Conservation (phyloP, 225 moss, liverwort and hornwort species). For the Physcomitrium patens region DNA sequence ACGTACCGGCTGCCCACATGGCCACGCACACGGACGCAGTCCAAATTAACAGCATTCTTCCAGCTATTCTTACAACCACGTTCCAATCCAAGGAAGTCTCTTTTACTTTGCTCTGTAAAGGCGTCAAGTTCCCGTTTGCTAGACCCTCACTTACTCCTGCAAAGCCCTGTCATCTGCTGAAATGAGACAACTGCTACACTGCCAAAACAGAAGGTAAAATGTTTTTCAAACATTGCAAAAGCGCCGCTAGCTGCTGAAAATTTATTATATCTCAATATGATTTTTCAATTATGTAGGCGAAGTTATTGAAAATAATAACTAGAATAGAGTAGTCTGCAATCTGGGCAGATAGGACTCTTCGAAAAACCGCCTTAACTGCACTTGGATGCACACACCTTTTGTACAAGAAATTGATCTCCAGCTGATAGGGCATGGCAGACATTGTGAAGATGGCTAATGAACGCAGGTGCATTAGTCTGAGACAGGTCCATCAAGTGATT, state of each 20-base stretch:
- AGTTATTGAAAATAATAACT: background rate
- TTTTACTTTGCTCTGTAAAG: conserved; percentile 29
- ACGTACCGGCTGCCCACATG: conserved; percentile 45
- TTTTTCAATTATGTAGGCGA: background rate
- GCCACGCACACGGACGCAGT: conserved; percentile 41
- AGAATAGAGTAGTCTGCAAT: background rate
- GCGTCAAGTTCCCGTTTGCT: conserved; percentile 27
- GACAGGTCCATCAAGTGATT: conserved; percentile 65
- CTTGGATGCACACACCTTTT: conserved; percentile 39
- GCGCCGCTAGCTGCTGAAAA: conserved; percentile 7
- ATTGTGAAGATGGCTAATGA: conserved; percentile 63
- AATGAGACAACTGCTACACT: conserved; percentile 36
- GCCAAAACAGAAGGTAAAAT: conserved; percentile 15
- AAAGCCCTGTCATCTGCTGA: conserved; percentile 55
- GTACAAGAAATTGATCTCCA: conserved; percentile 49
- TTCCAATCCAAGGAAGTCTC: conserved; percentile 34
- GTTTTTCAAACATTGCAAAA: background rate
- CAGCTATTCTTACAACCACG: conserved; percentile 38
- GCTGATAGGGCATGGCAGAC: conserved; percentile 68
- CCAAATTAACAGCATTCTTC: conserved; percentile 36
- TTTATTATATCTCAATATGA: background rate
- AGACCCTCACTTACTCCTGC: conserved; percentile 45
- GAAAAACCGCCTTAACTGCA: background rate
- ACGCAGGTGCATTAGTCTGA: conserved; percentile 48
- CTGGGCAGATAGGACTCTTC: background rate